Conservation (phyloP, 2,329 filamentous ascomycete species). For the Geosmithia putterillii region DNA sequence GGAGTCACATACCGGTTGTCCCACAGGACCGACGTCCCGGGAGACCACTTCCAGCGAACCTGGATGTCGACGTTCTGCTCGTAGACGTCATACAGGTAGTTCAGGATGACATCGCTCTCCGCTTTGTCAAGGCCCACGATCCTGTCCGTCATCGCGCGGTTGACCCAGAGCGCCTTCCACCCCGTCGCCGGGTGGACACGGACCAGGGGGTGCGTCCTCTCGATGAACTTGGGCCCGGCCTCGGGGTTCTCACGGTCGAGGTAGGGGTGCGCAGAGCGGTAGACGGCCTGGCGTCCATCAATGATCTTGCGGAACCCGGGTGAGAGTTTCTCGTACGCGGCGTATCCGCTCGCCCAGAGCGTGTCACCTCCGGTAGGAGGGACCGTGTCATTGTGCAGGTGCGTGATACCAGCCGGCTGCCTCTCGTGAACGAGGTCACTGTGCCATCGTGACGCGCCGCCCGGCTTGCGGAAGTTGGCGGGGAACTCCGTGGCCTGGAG, state of each 20-base stretch:
- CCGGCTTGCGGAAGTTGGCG: conserved; percentile 45
- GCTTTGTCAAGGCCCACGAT: conserved; percentile 42
- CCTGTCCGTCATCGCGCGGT: conserved; percentile 36
- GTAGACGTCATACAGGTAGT: conserved; percentile 33
- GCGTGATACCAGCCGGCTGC: conserved; percentile 47
- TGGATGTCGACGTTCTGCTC: conserved; percentile 45
- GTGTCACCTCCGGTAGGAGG: conserved; percentile 47
- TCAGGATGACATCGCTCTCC: conserved; percentile 38
- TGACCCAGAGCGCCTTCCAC: conserved; percentile 42
- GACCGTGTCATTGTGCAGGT: conserved; percentile 42
- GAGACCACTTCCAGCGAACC: conserved; percentile 39
- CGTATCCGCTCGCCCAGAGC: conserved; percentile 51
- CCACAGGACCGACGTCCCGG: conserved; percentile 50
- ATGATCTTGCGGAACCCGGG: conserved; percentile 24
- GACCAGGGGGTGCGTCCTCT: conserved; percentile 35
- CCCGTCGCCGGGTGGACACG: conserved; percentile 49
- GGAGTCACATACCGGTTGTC: conserved; percentile 38
- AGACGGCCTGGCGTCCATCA: conserved; percentile 37
- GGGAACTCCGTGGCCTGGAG: conserved; percentile 48
- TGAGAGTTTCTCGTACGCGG: conserved; percentile 43
- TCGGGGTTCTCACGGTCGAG: conserved; percentile 22
- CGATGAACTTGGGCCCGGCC: conserved; percentile 48
- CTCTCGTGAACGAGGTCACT: conserved; percentile 33
- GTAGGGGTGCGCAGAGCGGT: conserved; percentile 30
- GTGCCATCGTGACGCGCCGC: conserved; percentile 29